A percentile compares a stretch with the other conserved stretches of the same genome.
Conservation (phyloP, 2,329 filamentous ascomycete species). For the Paracoccidioides lutzii region DNA sequence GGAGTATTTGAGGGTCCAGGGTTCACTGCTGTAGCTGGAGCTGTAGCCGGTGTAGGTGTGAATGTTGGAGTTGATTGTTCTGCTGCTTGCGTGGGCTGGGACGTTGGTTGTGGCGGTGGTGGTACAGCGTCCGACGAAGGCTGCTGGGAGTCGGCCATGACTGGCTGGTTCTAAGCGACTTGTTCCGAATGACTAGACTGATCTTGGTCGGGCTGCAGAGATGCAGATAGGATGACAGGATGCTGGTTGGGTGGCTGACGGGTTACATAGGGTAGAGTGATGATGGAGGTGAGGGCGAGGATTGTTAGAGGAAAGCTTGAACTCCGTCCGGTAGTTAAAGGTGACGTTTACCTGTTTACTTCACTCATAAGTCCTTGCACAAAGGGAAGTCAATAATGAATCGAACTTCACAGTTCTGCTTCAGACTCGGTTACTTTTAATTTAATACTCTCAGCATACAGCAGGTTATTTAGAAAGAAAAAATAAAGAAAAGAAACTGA, state of each 20-base stretch:
- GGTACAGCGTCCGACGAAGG: not conserved
- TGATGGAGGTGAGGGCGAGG: not conserved
- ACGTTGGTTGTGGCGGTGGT: conserved; percentile 1
- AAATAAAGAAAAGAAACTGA: too few relatives aligned
- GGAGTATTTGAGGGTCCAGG: not conserved
- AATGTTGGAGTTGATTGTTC: not conserved
- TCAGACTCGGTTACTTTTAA: not conserved
- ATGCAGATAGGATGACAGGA: not conserved
- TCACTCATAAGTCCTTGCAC: not conserved
- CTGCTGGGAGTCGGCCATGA: conserved; percentile 2
- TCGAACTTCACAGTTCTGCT: not conserved
- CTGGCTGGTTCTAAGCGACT: not conserved
- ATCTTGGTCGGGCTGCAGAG: too few relatives aligned
- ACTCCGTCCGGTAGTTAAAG: not conserved
- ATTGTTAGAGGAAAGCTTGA: not conserved
- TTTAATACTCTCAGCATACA: not conserved
- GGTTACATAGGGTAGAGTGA: not conserved
- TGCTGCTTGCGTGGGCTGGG: not conserved
- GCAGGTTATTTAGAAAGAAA: not conserved
- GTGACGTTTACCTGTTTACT: not conserved
- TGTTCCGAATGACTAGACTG: not conserved
- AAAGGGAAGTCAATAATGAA: not conserved
- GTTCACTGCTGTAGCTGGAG: conserved; percentile 1
- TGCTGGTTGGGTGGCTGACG: not conserved
- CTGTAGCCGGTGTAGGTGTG: not conserved